Percentiles rank a stretch among this genome's conserved stretches.
These are phyloP conservation scores for Dactylellina cionopaga DNA, from an alignment of 2,329 filamentous ascomycete species.

Conservation along the genomic window DNA sequence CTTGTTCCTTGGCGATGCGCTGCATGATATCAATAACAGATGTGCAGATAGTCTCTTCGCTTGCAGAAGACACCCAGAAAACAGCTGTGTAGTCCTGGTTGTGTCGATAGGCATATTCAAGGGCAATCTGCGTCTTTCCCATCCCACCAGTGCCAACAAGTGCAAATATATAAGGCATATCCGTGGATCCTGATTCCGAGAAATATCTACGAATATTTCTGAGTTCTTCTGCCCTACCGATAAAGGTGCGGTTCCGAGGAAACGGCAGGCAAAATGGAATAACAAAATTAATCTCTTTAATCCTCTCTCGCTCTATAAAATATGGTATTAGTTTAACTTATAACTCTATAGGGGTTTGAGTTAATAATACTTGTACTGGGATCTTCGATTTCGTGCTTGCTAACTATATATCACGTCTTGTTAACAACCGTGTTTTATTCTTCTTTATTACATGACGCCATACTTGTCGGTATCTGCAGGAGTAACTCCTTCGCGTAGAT, in stretches of 20 bases:
- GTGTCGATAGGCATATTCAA: conserved; percentile 52
- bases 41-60: neutral
- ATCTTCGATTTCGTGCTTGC: neutral
- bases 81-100: conserved; percentile 53
- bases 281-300: no score
- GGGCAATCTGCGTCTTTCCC: no score
- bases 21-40: neutral
- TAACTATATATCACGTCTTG: neutral
- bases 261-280: no score
- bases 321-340: neutral
- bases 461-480: neutral
- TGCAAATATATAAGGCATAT: neutral
- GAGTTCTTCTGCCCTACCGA: neutral
- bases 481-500: conserved; percentile 14
- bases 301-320: neutral
- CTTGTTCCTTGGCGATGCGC: no score
- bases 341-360: neutral
- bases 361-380: neutral
- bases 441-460: neutral
- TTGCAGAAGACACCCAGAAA: conserved; percentile 54
- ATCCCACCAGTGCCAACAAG: no score
- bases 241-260: no score
- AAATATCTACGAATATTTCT: neutral
- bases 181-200: neutral
- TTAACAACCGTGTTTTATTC: neutral